Conservation (phyloP, 1,139 yeast genomes). For the Candida pseudoviswanathii region DNA sequence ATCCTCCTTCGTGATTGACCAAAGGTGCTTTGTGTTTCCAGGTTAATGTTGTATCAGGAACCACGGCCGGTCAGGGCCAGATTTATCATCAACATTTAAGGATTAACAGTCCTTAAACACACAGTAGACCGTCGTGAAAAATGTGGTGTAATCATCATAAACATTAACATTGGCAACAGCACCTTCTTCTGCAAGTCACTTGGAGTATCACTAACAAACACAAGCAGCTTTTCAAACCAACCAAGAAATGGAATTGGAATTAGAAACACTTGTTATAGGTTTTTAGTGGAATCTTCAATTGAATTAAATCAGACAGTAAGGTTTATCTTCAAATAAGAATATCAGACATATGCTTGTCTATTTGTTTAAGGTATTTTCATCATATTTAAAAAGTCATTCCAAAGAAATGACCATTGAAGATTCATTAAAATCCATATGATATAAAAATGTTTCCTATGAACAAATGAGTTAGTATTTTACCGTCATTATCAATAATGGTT, state of each 20-base stretch:
- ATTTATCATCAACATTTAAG: conserved; percentile 84
- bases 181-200: no score
- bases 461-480: conserved; percentile 1
- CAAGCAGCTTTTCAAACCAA: no score
- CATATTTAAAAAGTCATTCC: conserved; percentile 1
- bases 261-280: conserved; percentile 6
- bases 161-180: conserved; percentile 28
- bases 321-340: conserved; percentile 50
- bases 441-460: not conserved
- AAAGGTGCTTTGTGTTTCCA: no score
- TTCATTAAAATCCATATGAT: conserved; percentile 8
- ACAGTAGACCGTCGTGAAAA: conserved; percentile 99
- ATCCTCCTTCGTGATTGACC: no score
- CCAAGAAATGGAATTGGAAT: not conserved
- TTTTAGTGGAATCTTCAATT: conserved; percentile 12
- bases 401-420: conserved; percentile 10
- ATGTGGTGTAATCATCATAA: conserved; percentile 91
- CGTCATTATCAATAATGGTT: not conserved
- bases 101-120: conserved; percentile 71
- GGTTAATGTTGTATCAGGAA: conserved; percentile 49
- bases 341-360: conserved; percentile 99
- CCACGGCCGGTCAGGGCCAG: conserved; percentile 99
- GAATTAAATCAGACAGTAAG: conserved; percentile 5
- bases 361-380: conserved; percentile 5
- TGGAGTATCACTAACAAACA: no score